phyloP scores from a whole-genome alignment of 192 early-diverging fungal species.

The Backusella parvicylindrica region DNA sequence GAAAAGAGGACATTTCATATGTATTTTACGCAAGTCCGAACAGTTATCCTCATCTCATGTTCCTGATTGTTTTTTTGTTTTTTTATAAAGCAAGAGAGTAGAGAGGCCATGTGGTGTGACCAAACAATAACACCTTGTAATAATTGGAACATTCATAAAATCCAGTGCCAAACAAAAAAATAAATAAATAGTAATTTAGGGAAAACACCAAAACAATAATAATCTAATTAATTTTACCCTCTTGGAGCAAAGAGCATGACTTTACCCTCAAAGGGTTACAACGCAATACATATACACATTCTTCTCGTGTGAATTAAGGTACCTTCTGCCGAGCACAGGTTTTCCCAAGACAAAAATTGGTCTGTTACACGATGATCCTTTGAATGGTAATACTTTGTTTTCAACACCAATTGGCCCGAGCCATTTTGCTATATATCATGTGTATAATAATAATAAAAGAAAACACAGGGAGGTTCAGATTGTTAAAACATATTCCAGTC shows the following conservation, averaged over 20 bases:
- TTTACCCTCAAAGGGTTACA: not conserved
- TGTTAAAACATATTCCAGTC: not conserved
- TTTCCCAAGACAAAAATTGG: not conserved
- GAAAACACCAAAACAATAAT: not conserved
- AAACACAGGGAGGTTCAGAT: not conserved
- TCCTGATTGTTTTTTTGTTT: not conserved
- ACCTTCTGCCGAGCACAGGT: not conserved
- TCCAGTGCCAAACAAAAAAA: not conserved
- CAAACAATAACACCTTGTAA: not conserved
- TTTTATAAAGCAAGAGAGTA: no score
- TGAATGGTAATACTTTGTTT: not conserved
- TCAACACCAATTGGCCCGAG: not conserved
- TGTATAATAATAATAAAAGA: not conserved
- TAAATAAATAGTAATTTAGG: not conserved
- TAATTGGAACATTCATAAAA: no score
- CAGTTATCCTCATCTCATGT: not conserved
- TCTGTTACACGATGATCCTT: not conserved
- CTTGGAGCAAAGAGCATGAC: not conserved
- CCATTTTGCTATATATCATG: not conserved
- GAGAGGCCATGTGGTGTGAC: not conserved
- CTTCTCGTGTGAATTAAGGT: not conserved
- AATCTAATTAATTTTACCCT: not conserved
- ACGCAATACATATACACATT: not conserved
- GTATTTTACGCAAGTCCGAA: not conserved
- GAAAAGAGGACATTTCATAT: not conserved